These are phyloP conservation scores for Sugiyamaella japonica DNA, from an alignment of 1,139 yeast genomes.

Conservation along the genomic window DNA sequence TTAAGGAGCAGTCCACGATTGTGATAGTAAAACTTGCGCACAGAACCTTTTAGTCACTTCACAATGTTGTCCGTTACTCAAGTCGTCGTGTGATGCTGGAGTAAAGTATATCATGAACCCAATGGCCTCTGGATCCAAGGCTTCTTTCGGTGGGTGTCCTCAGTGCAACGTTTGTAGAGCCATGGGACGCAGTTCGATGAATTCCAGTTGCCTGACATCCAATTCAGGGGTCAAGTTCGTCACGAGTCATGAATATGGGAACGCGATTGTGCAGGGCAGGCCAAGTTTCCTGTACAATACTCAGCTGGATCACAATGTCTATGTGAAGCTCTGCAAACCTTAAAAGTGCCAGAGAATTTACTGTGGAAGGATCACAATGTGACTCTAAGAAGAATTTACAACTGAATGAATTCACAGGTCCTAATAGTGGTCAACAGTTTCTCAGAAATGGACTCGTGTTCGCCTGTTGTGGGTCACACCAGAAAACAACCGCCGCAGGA, in stretches of 20 bases:
- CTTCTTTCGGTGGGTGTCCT: conserved; percentile 40
- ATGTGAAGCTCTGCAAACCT: too few relatives aligned
- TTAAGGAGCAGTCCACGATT: conserved; percentile 48
- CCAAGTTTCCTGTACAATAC: too few relatives aligned
- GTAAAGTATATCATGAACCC: conserved; percentile 45
- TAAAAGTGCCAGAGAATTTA: too few relatives aligned
- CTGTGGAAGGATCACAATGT: too few relatives aligned
- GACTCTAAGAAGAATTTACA: too few relatives aligned
- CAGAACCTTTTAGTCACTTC: conserved; percentile 34
- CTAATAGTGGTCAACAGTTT: too few relatives aligned
- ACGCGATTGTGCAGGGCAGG: conserved; percentile 47
- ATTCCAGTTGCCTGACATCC: conserved; percentile 40
- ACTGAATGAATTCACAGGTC: too few relatives aligned
- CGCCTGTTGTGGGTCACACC: too few relatives aligned
- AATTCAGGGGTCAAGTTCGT: conserved; percentile 40
- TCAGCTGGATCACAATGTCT: too few relatives aligned
- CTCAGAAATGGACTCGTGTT: too few relatives aligned
- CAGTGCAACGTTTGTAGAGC: conserved; percentile 42
- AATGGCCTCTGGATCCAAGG: conserved; percentile 36
- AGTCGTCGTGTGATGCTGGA: conserved; percentile 37
- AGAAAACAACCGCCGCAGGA: too few relatives aligned
- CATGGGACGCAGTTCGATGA: conserved; percentile 37
- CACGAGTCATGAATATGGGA: conserved; percentile 42
- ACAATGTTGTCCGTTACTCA: conserved; percentile 42
- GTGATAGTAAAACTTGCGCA: conserved; percentile 40